Conservation (phyloP, 2,329 filamentous ascomycete genomes). For the Didymella keratinophila region DNA sequence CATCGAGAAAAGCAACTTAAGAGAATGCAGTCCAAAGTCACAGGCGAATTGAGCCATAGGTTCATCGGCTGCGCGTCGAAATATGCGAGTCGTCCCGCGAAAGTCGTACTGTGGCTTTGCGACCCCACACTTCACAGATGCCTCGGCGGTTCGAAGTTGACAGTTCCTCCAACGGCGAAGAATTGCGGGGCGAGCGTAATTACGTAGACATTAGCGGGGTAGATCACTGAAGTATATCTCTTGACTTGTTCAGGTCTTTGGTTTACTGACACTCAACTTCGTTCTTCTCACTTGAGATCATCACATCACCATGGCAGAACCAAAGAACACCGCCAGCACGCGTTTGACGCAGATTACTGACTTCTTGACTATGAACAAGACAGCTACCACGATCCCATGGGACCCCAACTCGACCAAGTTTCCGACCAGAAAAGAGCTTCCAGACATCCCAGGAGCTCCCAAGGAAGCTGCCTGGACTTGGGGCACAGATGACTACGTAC, state of each 20-base stretch:
- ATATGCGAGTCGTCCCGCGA: constrained; percentile 25
- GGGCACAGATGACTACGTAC: constrained; percentile 64
- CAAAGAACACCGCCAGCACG: constrained; percentile 43
- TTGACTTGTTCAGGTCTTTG: background rate
- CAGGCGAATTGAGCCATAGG: background rate
- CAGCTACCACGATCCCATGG: constrained; percentile 60
- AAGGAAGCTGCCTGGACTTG: constrained; percentile 67
- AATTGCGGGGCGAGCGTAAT: constrained; percentile 20
- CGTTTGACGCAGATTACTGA: constrained; percentile 56
- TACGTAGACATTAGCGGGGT: constrained; percentile 16
- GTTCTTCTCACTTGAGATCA: background rate
- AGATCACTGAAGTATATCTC: background rate
- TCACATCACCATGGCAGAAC: constrained; percentile 44
- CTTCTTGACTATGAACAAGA: constrained; percentile 56
- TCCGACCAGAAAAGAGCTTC: constrained; percentile 62
- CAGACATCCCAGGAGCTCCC: constrained; percentile 60
- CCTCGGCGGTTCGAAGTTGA: constrained; percentile 23
- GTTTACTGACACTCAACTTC: background rate
- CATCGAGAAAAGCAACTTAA: background rate
- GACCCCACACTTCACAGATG: constrained; percentile 21
- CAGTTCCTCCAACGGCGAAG: constrained; percentile 1
- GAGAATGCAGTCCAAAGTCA: background rate
- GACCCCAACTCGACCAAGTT: constrained; percentile 62
- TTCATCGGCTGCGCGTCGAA: background rate
- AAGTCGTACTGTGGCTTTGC: constrained; percentile 19